These are phyloP conservation scores for Spongispora temasekensis DNA, from an alignment of 1,284 basidiomycete genomes.

Conservation along the genomic window DNA sequence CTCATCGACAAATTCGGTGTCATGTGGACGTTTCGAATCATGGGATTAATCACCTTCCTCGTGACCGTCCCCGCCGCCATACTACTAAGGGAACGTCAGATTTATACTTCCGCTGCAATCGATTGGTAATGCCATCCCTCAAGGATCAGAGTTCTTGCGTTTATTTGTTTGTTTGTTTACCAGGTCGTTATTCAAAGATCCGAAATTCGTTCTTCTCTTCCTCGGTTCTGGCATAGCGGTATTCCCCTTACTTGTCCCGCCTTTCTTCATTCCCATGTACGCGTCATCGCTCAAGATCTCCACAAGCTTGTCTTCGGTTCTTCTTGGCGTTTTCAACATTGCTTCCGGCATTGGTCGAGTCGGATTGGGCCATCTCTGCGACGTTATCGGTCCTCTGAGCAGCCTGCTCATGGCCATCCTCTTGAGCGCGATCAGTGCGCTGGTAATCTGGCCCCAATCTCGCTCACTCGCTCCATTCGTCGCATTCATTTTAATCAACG, in stretches of 20 bases:
- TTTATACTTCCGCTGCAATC: constrained; percentile 12
- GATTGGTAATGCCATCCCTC: constrained; percentile 19
- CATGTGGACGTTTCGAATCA: constrained; percentile 38
- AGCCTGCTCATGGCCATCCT: constrained; percentile 28
- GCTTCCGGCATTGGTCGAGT: constrained; percentile 36
- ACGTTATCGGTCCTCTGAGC: constrained; percentile 35
- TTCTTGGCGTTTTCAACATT: constrained; percentile 37
- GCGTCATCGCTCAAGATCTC: constrained; percentile 34
- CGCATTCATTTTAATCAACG: constrained; percentile 32
- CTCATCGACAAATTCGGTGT: constrained; percentile 34
- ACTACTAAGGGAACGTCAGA: constrained; percentile 33
- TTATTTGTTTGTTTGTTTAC: constrained; percentile 8
- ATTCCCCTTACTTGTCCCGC: constrained; percentile 39
- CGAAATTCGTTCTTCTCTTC: constrained; percentile 34
- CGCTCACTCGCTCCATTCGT: constrained; percentile 32
- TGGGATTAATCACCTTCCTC: constrained; percentile 32
- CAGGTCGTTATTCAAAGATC: constrained; percentile 37
- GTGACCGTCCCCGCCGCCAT: constrained; percentile 33
- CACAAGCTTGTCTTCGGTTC: constrained; percentile 23
- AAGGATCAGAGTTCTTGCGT: not conserved
- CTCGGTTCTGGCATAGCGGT: constrained; percentile 39
- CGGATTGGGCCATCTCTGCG: constrained; percentile 31
- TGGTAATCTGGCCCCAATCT: constrained; percentile 37
- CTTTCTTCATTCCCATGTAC: constrained; percentile 40
- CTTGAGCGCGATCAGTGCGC: constrained; percentile 32